Conservation (phyloP, 441 rosid genomes). For the Populus hybrid region DNA sequence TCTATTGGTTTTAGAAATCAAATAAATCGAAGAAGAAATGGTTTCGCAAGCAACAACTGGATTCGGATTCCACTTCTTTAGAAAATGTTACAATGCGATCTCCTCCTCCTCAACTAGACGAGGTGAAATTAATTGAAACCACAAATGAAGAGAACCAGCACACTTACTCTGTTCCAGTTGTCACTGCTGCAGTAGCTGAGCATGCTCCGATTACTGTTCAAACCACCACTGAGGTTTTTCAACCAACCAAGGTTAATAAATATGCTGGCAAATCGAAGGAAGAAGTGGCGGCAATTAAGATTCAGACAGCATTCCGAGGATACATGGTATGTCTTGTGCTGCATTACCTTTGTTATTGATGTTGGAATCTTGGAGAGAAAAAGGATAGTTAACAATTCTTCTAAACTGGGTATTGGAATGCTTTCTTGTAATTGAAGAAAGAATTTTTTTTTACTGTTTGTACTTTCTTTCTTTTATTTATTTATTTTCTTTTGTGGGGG, state of each 20-base stretch:
- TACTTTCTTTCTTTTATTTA: not conserved
- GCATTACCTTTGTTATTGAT: not conserved
- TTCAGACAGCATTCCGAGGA: constrained; percentile 85
- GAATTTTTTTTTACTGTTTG: not conserved
- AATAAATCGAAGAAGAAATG: constrained; percentile 47
- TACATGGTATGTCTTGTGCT: constrained; percentile 50
- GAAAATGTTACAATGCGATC: constrained; percentile 29
- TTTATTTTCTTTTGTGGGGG: not conserved
- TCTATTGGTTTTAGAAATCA: constrained; percentile 40
- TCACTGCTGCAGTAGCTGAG: constrained; percentile 25
- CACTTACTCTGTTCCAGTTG: constrained; percentile 35
- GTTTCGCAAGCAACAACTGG: constrained; percentile 43
- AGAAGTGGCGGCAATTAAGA: constrained; percentile 77
- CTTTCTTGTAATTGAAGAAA: constrained; percentile 1
- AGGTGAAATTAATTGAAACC: constrained; percentile 44
- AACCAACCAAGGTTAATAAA: constrained; percentile 26
- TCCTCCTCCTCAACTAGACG: constrained; percentile 39
- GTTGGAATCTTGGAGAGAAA: not conserved
- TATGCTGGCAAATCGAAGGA: constrained; percentile 62
- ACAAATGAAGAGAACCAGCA: constrained; percentile 37
- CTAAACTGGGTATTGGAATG: not conserved
- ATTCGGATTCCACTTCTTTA: constrained; percentile 32
- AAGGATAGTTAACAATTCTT: not conserved
- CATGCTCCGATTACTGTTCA: constrained; percentile 30
- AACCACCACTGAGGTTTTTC: constrained; percentile 45